Conservation (phyloP, 2,329 filamentous ascomycete species). For the Nannizziopsis arthrosporioides region DNA sequence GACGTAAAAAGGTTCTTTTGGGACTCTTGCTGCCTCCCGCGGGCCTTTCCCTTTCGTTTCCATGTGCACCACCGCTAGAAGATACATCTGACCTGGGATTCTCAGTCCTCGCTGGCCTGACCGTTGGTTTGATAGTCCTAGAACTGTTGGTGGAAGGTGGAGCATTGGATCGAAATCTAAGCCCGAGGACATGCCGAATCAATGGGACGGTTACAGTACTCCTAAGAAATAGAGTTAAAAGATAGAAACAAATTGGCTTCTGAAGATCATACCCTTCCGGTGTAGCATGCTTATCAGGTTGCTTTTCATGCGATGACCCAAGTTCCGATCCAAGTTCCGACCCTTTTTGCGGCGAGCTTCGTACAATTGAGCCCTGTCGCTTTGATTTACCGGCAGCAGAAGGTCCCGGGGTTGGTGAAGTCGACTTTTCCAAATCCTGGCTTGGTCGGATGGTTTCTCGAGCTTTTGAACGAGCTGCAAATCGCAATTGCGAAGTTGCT, state of each 20-base stretch:
- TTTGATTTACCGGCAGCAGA: neutral
- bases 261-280: slow-evolving; percentile 1
- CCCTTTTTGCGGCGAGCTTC: too few relatives aligned
- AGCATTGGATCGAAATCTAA: neutral
- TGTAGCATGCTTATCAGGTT: neutral
- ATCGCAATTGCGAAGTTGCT: slow-evolving; percentile 18
- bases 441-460: neutral
- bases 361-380: too few relatives aligned
- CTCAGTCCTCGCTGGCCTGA: neutral
- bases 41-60: neutral
- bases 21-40: too few relatives aligned
- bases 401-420: too few relatives aligned
- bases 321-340: too few relatives aligned
- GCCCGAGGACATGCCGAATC: slow-evolving; percentile 3
- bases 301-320: too few relatives aligned
- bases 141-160: slow-evolving; percentile 7
- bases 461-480: neutral
- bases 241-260: neutral
- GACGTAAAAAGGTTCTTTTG: slow-evolving; percentile 26
- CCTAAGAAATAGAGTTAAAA: neutral
- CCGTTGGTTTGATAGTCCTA: neutral
- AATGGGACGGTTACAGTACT: neutral
- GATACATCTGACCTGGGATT: neutral
- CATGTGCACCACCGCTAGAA: neutral
- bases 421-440: neutral